Percentiles rank a stretch among this genome's conserved stretches.
phyloP scores from a whole-genome alignment of 179 eudicot genomes.

The Pouteria campechiana region DNA sequence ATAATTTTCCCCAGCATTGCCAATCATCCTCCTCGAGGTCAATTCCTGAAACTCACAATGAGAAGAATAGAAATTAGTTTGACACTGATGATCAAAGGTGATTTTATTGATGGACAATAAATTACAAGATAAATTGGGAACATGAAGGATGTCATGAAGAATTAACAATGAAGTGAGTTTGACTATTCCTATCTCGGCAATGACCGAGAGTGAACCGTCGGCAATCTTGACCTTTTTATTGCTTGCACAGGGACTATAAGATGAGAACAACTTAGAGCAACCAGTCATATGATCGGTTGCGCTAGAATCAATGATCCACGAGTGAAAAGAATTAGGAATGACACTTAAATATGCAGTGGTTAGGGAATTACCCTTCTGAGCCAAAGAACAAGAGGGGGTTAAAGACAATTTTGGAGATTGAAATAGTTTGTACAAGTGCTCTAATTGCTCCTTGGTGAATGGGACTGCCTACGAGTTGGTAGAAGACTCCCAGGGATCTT shows the following conservation, averaged over 20 bases:
- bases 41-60: background rate
- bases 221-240: background rate
- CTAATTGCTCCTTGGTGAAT: too few relatives aligned
- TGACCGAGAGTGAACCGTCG: background rate
- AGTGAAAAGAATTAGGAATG: too few relatives aligned
- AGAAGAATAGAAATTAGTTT: background rate
- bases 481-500: too few relatives aligned
- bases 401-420: too few relatives aligned
- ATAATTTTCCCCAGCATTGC: background rate
- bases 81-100: background rate
- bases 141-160: background rate
- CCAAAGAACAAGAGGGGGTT: too few relatives aligned
- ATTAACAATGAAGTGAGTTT: background rate
- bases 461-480: too few relatives aligned
- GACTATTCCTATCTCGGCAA: background rate
- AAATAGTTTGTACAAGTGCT: too few relatives aligned
- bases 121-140: background rate
- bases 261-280: background rate
- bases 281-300: background rate
- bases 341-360: too few relatives aligned
- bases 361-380: too few relatives aligned
- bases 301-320: background rate
- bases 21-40: background rate
- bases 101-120: background rate
- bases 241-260: background rate